These are phyloP conservation scores for Acanthamoeba divionensis DNA, from an alignment of 208 protist species.

Conservation along the genomic window DNA sequence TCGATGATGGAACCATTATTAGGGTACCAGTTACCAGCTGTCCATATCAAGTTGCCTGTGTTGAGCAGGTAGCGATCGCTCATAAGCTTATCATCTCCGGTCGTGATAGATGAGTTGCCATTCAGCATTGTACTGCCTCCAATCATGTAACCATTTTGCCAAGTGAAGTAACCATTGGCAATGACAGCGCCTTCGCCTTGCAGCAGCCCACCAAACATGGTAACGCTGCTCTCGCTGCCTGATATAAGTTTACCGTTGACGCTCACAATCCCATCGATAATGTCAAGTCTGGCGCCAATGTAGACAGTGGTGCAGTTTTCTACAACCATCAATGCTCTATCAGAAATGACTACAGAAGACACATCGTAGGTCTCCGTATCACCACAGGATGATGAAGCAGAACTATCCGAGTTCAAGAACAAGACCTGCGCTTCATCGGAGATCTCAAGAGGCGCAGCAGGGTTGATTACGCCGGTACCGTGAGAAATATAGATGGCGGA, in stretches of 20 bases:
- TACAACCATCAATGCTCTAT: not conserved
- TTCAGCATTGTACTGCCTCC: not conserved
- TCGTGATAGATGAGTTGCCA: not conserved
- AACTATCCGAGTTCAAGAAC: not conserved
- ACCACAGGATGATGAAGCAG: not conserved
- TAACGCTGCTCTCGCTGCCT: not conserved
- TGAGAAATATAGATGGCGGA: not conserved
- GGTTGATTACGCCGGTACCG: not conserved
- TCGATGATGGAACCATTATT: slow-evolving; percentile 6
- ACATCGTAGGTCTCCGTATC: not conserved
- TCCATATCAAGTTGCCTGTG: not conserved
- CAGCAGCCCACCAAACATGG: not conserved
- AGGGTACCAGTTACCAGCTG: not conserved
- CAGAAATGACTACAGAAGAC: not conserved
- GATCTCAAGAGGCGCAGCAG: not conserved
- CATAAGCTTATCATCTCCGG: not conserved
- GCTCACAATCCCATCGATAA: not conserved
- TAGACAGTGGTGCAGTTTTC: not conserved
- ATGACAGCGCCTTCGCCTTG: not conserved
- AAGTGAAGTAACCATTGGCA: not conserved
- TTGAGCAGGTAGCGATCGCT: slow-evolving; percentile 26
- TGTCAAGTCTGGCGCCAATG: not conserved
- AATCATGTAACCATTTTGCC: not conserved
- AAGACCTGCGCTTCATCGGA: not conserved
- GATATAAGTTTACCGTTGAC: slow-evolving; percentile 7